Conservation (phyloP, 148 eudicot genomes). For the Rhododendron ferrugineum region DNA sequence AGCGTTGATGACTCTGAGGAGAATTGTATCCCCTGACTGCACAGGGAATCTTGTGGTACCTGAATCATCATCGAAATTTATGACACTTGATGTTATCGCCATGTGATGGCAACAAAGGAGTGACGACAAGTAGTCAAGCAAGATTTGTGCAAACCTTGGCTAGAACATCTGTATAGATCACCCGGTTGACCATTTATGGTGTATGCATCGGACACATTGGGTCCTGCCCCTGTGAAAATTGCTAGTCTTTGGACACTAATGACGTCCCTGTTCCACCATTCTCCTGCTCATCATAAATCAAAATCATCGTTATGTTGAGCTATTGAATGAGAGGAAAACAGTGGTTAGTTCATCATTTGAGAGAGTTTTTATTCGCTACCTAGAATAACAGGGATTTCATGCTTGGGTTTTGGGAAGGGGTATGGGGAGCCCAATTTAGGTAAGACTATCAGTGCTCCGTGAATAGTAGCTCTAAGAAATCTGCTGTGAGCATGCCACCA, state of each 20-base stretch:
- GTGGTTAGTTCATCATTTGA: not conserved
- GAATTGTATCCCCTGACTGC: constrained; percentile 53
- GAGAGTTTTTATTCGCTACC: constrained; percentile 25
- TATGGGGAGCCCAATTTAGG: constrained; percentile 52
- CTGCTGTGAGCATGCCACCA: constrained; percentile 88
- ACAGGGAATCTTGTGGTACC: constrained; percentile 41
- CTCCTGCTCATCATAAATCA: constrained; percentile 40
- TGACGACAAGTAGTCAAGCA: not conserved
- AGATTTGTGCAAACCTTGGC: constrained; percentile 39
- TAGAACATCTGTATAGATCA: constrained; percentile 59
- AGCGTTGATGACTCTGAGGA: constrained; percentile 66
- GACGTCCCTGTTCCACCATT: constrained; percentile 78
- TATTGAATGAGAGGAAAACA: not conserved
- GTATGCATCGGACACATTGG: constrained; percentile 65
- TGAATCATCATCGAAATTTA: constrained; percentile 21
- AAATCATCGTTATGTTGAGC: not conserved
- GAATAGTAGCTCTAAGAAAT: constrained; percentile 73
- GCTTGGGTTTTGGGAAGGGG: constrained; percentile 57
- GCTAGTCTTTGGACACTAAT: constrained; percentile 49
- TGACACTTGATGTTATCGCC: not conserved
- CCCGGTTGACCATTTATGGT: constrained; percentile 83
- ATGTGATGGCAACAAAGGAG: not conserved
- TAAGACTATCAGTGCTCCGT: constrained; percentile 56
- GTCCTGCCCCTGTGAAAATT: constrained; percentile 53
- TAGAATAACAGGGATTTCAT: constrained; percentile 54